Evolutionary conservation across 2,329 filamentous ascomycete genomes (phyloP), one percentile per base, ranked within the genome.

Genomic region (Stachybotrys echinatus): DNA sequence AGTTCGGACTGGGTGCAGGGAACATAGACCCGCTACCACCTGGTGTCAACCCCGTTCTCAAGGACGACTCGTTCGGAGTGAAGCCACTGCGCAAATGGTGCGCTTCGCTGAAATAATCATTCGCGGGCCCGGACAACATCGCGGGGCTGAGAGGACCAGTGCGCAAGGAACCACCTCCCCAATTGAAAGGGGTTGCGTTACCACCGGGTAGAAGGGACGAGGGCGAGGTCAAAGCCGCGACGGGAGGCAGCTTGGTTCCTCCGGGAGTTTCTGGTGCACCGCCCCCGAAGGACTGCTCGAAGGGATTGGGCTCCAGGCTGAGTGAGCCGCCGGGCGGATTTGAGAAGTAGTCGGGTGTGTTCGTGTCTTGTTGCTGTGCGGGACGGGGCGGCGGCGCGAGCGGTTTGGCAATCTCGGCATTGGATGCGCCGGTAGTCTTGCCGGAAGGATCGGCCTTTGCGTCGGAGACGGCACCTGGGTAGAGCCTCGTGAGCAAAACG

Each of bases 11-110:
- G 3, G 90, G 87, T 49, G 87, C 89, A 50, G 92, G 91, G 75
- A 97, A 97, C 90, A 97, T 97, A 60, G 92, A 95, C 60, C 92
- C 92, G 66, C 92, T 91, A 58, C 92, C 92, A 53, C 94, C 94
- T 45, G 94, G 94, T 48, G 94, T 97, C 58, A 97, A 73, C 50
- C 94, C 94, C 52, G 91, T 94, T 53, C 94, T 81, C 48, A 97
- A 74, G 3, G 90, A 95, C 7, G 92, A 97, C 72, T 99, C 94
- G 81, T 96, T 96, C 1, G 92, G 92, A 4, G 94, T 97, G 64
- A 96, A 96, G 48, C 89, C 88, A 59, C 90, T 85, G 56, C 88
- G 83, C 55, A 95, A 76, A 52, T 82, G 87, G 64, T 86, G 83
- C 18, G 85, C 85, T 61, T 95, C 90, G 58, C 82, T 81, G 65